A percentile compares a stretch with the other conserved stretches of the same genome.
phyloP scores from a whole-genome alignment of 2,329 filamentous ascomycete species.

The Diaporthe eres region DNA sequence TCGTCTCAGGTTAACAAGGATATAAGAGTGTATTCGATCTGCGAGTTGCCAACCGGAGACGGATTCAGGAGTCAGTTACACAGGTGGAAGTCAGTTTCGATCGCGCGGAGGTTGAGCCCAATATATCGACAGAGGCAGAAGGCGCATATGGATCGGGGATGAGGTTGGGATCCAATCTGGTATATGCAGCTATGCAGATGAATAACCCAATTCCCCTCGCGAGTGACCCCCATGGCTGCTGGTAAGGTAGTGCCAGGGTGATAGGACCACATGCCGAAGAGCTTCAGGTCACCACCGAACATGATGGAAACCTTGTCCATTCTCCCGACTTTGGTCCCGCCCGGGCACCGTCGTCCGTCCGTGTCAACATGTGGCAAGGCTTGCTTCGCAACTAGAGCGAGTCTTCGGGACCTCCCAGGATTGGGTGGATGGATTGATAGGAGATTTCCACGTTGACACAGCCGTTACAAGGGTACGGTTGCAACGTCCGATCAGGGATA shows the following conservation, averaged over 20 bases:
- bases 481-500: conserved; percentile 13
- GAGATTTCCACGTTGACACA: background rate
- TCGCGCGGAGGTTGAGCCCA: background rate
- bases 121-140: conserved; percentile 28
- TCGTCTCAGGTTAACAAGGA: conserved; percentile 25
- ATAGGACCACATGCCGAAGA: background rate
- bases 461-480: background rate
- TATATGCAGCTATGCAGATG: conserved; percentile 2
- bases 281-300: background rate
- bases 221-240: background rate
- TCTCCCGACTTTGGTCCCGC: background rate
- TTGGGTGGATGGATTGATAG: conserved; percentile 7
- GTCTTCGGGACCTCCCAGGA: conserved; percentile 16
- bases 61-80: conserved; percentile 1
- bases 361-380: conserved; percentile 22
- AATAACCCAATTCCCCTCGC: background rate
- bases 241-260: background rate
- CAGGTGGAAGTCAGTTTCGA: background rate
- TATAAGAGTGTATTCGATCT: background rate
- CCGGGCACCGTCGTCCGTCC: conserved; percentile 22
- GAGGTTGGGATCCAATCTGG: background rate
- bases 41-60: background rate
- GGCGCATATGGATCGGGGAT: background rate
- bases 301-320: background rate
- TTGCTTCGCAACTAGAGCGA: background rate